Evolutionary conservation across 495 filamentous ascomycete genomes (phyloP).

Genomic region (Podospora tetraspora): DNA sequence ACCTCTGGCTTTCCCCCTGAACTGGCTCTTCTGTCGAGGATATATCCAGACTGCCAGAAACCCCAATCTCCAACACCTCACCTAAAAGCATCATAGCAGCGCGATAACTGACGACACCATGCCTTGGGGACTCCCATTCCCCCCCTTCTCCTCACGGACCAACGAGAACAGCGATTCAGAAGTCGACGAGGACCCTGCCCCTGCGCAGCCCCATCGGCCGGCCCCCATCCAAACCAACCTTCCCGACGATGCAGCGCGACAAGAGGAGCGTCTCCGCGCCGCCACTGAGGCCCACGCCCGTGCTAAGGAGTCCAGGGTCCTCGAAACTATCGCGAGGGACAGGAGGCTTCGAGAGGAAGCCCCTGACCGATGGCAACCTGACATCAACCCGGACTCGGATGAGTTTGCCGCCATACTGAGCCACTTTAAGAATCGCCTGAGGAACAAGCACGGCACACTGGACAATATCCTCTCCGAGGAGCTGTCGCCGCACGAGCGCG

Average conservation of each 20-base stretch:
- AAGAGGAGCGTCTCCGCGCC: neutral
- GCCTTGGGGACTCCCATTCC: neutral
- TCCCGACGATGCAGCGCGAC: neutral
- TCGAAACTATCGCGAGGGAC: constrained; percentile 7
- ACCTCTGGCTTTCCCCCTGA: neutral
- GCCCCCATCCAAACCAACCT: neutral
- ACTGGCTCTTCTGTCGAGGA: neutral
- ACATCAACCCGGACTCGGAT: constrained; percentile 14
- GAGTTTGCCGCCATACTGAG: constrained; percentile 10
- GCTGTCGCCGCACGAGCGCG: constrained; percentile 18
- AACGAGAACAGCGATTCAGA: neutral
- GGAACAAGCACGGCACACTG: constrained; percentile 6
- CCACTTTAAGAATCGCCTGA: constrained; percentile 7
- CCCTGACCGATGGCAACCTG: constrained; percentile 9
- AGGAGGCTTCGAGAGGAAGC: neutral
- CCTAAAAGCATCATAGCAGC: neutral
- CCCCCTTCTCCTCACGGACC: neutral
- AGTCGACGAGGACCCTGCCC: neutral
- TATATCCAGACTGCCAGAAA: neutral
- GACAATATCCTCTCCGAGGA: constrained; percentile 11
- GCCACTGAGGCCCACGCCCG: neutral
- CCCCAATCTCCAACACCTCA: neutral
- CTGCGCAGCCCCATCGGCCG: neutral
- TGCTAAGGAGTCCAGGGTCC: neutral
- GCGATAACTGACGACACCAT: neutral